phyloP scores from a whole-genome alignment of 352 stramenopile genomes.

The Phytopythium montanum region DNA sequence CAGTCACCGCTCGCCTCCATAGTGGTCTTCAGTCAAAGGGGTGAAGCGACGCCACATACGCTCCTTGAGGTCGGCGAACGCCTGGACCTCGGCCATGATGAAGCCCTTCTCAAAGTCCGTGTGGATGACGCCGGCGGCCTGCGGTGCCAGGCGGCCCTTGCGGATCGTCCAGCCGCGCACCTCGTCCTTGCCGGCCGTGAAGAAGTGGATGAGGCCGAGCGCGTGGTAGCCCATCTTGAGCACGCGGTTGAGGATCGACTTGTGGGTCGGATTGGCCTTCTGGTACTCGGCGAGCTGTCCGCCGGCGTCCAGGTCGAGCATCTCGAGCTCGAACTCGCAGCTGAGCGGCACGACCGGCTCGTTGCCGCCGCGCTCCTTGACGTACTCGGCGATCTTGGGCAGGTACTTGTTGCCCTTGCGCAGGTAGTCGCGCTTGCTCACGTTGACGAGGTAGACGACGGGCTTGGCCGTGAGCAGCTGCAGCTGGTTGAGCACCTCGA shows the following conservation, averaged over 20 bases:
- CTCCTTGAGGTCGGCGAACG: conserved; percentile 89
- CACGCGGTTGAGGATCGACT: conserved; percentile 95
- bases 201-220: conserved; percentile 99
- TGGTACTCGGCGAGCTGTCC: conserved; percentile 62
- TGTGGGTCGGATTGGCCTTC: conserved; percentile 84
- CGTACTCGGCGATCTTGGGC: conserved; percentile 96
- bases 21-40: neutral
- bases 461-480: conserved; percentile 94
- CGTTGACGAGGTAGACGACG: conserved; percentile 99
- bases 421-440: conserved; percentile 98
- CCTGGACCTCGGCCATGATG: conserved; percentile 94
- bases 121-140: conserved; percentile 99
- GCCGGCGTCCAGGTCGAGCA: conserved; percentile 70
- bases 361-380: conserved; percentile 95
- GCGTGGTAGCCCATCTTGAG: conserved; percentile 97
- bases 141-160: conserved; percentile 94
- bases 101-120: conserved; percentile 99
- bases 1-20: neutral
- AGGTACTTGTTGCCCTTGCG: conserved; percentile 98
- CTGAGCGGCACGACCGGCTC: conserved; percentile 97
- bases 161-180: conserved; percentile 99
- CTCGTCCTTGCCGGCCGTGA: conserved; percentile 98
- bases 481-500: conserved; percentile 91
- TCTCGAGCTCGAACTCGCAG: conserved; percentile 98
- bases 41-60: conserved; percentile 46